phyloP scores from a whole-genome alignment of 768 basidiomycete species.

The Tricholoma sp. region DNA sequence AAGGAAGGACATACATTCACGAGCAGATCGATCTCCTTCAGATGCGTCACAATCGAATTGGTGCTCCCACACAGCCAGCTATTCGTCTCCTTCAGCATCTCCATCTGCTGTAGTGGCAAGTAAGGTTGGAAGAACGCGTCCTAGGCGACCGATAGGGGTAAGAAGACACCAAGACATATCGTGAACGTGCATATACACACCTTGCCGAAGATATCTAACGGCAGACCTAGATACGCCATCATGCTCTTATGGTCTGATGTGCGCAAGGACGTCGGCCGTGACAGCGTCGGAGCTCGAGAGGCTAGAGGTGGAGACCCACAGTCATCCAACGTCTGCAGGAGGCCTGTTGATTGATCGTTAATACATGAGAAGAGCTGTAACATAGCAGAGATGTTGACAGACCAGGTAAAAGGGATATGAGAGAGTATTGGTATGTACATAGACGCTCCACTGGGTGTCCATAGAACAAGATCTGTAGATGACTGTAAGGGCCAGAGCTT shows the following conservation, averaged over 20 bases:
- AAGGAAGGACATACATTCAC: slow-evolving; percentile 61
- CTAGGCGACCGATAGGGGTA: slow-evolving; percentile 28
- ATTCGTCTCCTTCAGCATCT: slow-evolving; percentile 72
- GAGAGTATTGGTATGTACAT: slow-evolving; percentile 96
- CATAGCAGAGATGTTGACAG: slow-evolving; percentile 11
- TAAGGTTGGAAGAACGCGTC: slow-evolving; percentile 98
- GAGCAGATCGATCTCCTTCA: slow-evolving; percentile 85
- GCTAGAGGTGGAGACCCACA: slow-evolving; percentile 86
- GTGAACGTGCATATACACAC: slow-evolving; percentile 28
- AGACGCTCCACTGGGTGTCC: slow-evolving; percentile 94
- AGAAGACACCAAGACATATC: not conserved
- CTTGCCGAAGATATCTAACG: slow-evolving; percentile 89
- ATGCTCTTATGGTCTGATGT: slow-evolving; percentile 91
- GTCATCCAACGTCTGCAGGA: slow-evolving; percentile 87
- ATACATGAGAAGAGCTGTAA: too few relatives aligned
- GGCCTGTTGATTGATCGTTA: slow-evolving; percentile 37
- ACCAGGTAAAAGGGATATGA: slow-evolving; percentile 93
- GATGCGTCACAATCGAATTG: slow-evolving; percentile 91
- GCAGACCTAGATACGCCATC: slow-evolving; percentile 90
- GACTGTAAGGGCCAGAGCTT: not conserved
- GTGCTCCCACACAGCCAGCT: slow-evolving; percentile 95
- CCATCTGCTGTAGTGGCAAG: slow-evolving; percentile 90
- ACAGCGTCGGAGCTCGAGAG: slow-evolving; percentile 49
- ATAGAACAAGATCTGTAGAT: slow-evolving; percentile 86
- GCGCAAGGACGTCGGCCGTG: slow-evolving; percentile 70